Base-by-base conservation (phyloP, 306 rosid species). In the Pterocarpus santalinus region DNA sequence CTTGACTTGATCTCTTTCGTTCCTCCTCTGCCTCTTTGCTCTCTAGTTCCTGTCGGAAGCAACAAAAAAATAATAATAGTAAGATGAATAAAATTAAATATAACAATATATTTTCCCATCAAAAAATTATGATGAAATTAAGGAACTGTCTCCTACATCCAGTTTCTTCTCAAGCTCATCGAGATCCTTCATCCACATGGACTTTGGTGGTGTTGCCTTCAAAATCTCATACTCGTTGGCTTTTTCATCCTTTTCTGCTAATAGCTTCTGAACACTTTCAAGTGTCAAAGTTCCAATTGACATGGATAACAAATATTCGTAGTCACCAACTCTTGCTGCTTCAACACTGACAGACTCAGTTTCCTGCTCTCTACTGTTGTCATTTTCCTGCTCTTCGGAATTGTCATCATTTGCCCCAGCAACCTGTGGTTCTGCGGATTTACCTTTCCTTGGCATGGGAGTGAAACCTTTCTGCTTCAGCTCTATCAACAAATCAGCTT, bases 401-500 rank as follows among this genome's bases (percentile, higher is more conserved):
- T 88, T 73, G 4, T 86, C 93, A 36, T 91, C 94, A 58, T 70
- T 80, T 63, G 95, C 99, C 67, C 99, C 99, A 35, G 98, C 99
- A 80, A 95, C 92, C 77, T 88, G 92, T 6, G 96, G 99, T 86
- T 93, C 96, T 47, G 51, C 88, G 32, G 92, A 74, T 84, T 91
- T 93, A 33, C 88, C 87, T 80, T 93, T 93, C 91, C 84, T 91
- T 0, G 96, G 97, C 67, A 95, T 86, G 53, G 99, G 98, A 84
- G 96, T 93, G 78, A 95, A 95, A 72, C 97, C 99, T 88, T 90
- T 95, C 81, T 68, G 81, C 85, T 90, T 84, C 85, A 95, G 87
- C 96, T 95, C 98, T 7, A 70, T 77, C 81, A 93, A 82, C 72
- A 93, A 72, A 67, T 95, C 98, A 57, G 92, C 97, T 65, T 84